Percentiles rank a stretch among this genome's conserved stretches.
phyloP scores from a whole-genome alignment of 805 yeast species.

The Grigorovia transvaalensis region DNA sequence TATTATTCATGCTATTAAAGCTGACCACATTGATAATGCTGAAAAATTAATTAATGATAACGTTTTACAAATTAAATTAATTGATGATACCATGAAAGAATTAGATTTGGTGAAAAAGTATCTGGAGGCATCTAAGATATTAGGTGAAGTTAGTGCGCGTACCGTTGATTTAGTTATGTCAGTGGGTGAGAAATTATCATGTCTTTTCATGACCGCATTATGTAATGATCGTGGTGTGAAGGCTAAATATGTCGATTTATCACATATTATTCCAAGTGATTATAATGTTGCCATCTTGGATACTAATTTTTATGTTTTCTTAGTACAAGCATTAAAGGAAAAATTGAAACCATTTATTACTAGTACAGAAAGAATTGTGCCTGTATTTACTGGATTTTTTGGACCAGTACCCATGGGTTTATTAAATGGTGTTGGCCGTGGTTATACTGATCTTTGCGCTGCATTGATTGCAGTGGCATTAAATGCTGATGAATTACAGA shows the following conservation, averaged over 20 bases:
- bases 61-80: slow-evolving; percentile 41
- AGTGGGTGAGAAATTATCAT: slow-evolving; percentile 86
- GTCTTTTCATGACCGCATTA: slow-evolving; percentile 78
- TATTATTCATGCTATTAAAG: slow-evolving; percentile 55
- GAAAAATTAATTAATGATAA: slow-evolving; percentile 36
- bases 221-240: slow-evolving; percentile 74
- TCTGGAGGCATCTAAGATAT: slow-evolving; percentile 76
- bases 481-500: slow-evolving; percentile 86
- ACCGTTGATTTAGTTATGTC: slow-evolving; percentile 87
- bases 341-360: slow-evolving; percentile 35
- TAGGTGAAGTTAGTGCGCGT: slow-evolving; percentile 84
- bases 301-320: slow-evolving; percentile 47
- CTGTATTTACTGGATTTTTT: slow-evolving; percentile 92
- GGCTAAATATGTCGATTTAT: slow-evolving; percentile 71
- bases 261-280: slow-evolving; percentile 57
- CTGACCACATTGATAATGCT: slow-evolving; percentile 76
- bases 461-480: slow-evolving; percentile 91
- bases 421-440: slow-evolving; percentile 88
- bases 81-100: slow-evolving; percentile 52
- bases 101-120: slow-evolving; percentile 58
- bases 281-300: slow-evolving; percentile 51
- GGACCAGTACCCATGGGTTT: slow-evolving; percentile 96
- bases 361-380: slow-evolving; percentile 40
- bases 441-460: slow-evolving; percentile 96
- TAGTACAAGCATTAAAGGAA: slow-evolving; percentile 43